Conservation (phyloP, 441 rosid genomes). For the Aleurites moluccanus region DNA sequence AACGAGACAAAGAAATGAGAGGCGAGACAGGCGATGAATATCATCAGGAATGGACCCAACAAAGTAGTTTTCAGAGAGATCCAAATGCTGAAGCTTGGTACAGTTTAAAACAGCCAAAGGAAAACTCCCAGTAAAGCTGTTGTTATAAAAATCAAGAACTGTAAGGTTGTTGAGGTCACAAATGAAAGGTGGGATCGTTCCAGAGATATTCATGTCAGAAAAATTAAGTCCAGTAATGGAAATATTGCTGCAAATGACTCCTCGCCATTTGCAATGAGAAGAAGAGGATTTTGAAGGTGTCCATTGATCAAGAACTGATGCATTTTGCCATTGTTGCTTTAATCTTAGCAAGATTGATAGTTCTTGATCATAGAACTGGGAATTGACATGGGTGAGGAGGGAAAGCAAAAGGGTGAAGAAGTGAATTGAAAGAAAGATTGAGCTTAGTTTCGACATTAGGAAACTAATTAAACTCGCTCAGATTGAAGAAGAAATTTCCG, state of each 20-base stretch:
- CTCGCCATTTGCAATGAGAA: conserved; percentile 58
- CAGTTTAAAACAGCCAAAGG: conserved; percentile 38
- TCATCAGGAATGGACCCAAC: conserved; percentile 48
- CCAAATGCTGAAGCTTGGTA: conserved; percentile 40
- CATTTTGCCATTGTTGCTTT: conserved; percentile 43
- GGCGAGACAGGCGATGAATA: conserved; percentile 33
- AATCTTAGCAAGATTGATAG: conserved; percentile 38
- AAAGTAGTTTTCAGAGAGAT: conserved; percentile 51
- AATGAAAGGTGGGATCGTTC: conserved; percentile 48
- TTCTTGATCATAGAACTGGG: conserved; percentile 40
- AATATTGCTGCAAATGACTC: conserved; percentile 36
- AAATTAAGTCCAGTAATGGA: conserved; percentile 34
- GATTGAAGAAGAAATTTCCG: not conserved
- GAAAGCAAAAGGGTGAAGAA: conserved; percentile 13
- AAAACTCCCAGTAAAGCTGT: conserved; percentile 40
- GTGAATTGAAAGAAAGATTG: conserved; percentile 4
- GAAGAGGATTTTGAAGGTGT: conserved; percentile 23
- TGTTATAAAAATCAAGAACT: conserved; percentile 28
- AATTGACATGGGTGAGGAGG: conserved; percentile 28
- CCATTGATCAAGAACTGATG: conserved; percentile 42
- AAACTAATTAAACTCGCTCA: not conserved
- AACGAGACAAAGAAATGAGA: conserved; percentile 33
- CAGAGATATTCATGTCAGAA: conserved; percentile 12
- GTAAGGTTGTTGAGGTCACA: conserved; percentile 49
- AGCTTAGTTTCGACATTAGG: not conserved